Evolutionary conservation across 2,329 filamentous ascomycete genomes (phyloP), one percentile per base, ranked within the genome.

Genomic region (Paecilomyces niveus): DNA sequence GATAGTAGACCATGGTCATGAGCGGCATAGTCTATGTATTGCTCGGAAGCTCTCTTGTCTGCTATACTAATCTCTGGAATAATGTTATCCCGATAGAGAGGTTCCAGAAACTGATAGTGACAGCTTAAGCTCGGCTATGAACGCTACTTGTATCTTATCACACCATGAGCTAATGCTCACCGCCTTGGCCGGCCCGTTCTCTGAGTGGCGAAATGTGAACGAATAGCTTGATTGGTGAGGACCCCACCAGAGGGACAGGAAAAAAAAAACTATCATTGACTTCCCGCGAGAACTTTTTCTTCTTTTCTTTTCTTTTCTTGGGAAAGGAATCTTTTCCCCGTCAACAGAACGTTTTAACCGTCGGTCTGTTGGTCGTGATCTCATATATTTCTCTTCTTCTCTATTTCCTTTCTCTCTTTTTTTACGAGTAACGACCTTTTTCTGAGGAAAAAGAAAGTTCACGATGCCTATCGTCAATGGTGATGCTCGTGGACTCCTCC

Each of bases 381-480:
- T 64, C 65, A 69, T 67, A 63, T 62, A 56, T 58, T 54, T 61
- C 63, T 60, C 35, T 55, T 62, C 63, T 65, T 59, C 54, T 63
- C 62, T 55, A 56, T 63, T 58, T 49, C 22, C 61, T 59, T 63
- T 54, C 56, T 51, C 54, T 66, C 60, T 68, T 65, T 67, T 45
- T 21, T 45, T 9, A 45, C 39, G 39, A 45, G 18, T 45, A 45
- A 45, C 39, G 39, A 45, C 39, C 18, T 45, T 45, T 45, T 45
- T 45, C 39, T 21, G 8, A 21, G 39, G 9, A 21, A 45, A 45
- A 45, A 45, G n/a, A 29, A 18, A 45, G 35, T 45, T 69, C 75
- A 83, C 71, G 66, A 94, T 94, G 90, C 85, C 89, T 76, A 81
- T 86, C 70, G 79, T 84, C 72, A 90, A 89, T 78, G 87, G 86